Evolutionary conservation across 345 rosid genomes (phyloP).

Genomic region (Citrus inodora): DNA sequence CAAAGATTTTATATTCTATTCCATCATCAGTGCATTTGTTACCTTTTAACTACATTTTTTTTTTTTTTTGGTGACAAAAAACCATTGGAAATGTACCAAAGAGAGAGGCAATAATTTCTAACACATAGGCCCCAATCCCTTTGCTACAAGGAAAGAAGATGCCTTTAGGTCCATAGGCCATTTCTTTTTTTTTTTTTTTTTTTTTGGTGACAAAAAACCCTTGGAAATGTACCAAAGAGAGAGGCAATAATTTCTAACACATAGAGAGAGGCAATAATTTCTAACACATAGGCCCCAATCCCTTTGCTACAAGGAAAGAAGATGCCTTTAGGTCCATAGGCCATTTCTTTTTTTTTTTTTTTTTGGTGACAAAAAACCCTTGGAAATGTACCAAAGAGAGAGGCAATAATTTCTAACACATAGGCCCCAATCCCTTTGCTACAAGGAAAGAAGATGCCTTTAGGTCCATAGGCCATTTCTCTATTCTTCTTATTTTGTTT

Average conservation of each 20-base stretch:
- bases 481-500: neutral
- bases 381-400: neutral
- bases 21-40: neutral
- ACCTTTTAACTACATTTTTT: neutral
- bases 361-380: neutral
- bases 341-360: neutral
- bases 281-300: neutral
- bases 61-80: neutral
- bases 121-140: neutral
- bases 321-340: neutral
- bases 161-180: neutral
- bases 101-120: neutral
- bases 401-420: neutral
- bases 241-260: neutral
- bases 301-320: neutral
- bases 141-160: neutral
- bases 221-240: neutral
- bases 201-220: neutral
- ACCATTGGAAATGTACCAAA: neutral
- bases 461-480: neutral
- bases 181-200: too few species aligned
- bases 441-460: neutral
- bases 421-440: neutral
- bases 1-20: neutral
- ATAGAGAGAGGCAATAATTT: neutral